A percentile compares a stretch with the other conserved stretches of the same genome.
Conservation (phyloP, 2,329 filamentous ascomycete species). For the Grosmannia huntii region DNA sequence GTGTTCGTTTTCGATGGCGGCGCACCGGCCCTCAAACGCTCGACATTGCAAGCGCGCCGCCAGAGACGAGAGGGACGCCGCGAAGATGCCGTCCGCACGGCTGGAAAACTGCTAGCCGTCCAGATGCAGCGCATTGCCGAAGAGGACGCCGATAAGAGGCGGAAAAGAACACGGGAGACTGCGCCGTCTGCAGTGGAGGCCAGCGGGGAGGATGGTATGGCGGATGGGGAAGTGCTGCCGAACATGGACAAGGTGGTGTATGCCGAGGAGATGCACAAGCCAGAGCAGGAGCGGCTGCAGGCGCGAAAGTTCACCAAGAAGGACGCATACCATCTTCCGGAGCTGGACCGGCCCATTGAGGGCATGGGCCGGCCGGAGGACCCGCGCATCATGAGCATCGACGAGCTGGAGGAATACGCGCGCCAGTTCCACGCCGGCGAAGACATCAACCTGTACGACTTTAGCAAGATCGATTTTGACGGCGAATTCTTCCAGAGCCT, state of each 20-base stretch:
- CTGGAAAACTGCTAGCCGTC: conserved; percentile 79
- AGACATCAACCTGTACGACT: conserved; percentile 86
- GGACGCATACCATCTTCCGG: conserved; percentile 90
- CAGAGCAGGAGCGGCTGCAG: conserved; percentile 58
- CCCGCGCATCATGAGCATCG: conserved; percentile 88
- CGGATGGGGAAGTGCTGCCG: conserved; percentile 56
- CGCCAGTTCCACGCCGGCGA: conserved; percentile 84
- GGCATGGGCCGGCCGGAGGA: conserved; percentile 86
- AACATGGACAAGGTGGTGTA: conserved; percentile 64
- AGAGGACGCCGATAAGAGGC: conserved; percentile 62
- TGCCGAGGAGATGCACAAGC: conserved; percentile 79
- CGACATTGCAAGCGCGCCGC: conserved; percentile 73
- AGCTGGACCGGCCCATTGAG: conserved; percentile 64
- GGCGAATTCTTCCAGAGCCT: conserved; percentile 89
- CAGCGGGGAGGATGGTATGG: conserved; percentile 27
- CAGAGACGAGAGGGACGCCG: conserved; percentile 71
- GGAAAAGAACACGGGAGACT: conserved; percentile 24
- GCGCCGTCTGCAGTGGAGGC: conserved; percentile 26
- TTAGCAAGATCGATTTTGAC: conserved; percentile 97
- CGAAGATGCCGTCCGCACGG: conserved; percentile 86
- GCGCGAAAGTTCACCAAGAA: conserved; percentile 76
- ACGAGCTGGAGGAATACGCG: conserved; percentile 89
- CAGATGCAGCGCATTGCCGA: conserved; percentile 89
- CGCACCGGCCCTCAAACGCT: conserved; percentile 77
- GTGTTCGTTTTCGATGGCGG: conserved; percentile 98